These are phyloP conservation scores for Fusarium redolens DNA, from an alignment of 2,329 filamentous ascomycete genomes.

Conservation along the genomic window DNA sequence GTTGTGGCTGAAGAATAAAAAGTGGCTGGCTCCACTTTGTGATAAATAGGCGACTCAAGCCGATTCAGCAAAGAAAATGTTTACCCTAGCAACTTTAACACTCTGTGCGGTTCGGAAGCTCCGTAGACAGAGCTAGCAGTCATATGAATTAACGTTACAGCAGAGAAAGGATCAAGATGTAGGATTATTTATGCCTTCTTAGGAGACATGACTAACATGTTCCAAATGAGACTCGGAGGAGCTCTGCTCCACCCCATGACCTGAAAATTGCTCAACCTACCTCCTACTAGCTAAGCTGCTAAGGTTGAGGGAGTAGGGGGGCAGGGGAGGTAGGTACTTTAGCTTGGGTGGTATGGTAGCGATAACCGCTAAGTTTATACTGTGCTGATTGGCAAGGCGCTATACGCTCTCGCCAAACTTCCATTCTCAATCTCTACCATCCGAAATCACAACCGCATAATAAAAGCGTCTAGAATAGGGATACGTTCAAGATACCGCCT, in stretches of 20 bases:
- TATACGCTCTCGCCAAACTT: neutral
- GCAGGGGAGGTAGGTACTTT: neutral
- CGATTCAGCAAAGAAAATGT: neutral
- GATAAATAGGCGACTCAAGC: neutral
- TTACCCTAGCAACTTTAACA: neutral
- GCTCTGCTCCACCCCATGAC: neutral
- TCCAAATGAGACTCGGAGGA: neutral
- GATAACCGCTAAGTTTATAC: neutral
- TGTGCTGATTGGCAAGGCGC: neutral
- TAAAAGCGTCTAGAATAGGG: neutral
- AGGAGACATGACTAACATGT: neutral
- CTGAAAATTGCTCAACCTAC: neutral
- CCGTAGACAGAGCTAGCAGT: neutral
- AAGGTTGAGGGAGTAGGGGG: too few species aligned
- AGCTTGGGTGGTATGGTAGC: neutral
- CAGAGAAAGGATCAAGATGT: neutral
- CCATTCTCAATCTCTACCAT: neutral
- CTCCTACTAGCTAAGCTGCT: neutral
- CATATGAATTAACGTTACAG: neutral
- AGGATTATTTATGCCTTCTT: neutral
- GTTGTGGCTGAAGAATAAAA: conserved; percentile 14
- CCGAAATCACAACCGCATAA: neutral
- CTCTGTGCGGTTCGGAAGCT: neutral
- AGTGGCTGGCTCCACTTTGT: conserved; percentile 9
- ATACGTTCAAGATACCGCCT: neutral